Conservation (phyloP, 2,329 filamentous ascomycete genomes). For the Colletotrichum theobromicola region DNA sequence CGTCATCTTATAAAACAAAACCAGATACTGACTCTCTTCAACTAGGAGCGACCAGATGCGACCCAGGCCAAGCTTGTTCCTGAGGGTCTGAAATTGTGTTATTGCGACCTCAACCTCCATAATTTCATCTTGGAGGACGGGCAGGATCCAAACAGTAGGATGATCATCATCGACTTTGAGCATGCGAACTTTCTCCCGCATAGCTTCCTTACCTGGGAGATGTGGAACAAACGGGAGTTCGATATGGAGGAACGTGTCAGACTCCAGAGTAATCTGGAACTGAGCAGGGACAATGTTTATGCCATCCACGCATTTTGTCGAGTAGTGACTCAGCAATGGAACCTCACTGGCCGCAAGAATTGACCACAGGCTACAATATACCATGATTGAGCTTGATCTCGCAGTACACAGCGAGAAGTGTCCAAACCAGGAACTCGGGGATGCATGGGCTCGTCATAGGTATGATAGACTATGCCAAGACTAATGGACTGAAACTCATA, state of each 20-base stretch:
- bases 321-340: background rate
- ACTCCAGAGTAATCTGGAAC: background rate
- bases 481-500: no score
- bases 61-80: background rate
- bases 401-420: no score
- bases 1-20: accelerated
- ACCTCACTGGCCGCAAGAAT: background rate
- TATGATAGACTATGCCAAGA: no score
- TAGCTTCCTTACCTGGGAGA: background rate
- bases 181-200: background rate
- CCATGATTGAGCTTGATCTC: background rate
- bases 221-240: background rate
- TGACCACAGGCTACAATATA: background rate
- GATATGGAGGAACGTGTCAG: background rate
- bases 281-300: background rate
- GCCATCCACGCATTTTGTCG: background rate
- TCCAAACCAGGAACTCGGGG: no score
- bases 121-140: background rate
- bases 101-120: background rate
- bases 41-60: background rate
- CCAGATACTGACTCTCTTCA: background rate
- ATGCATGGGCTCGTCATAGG: no score
- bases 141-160: background rate
- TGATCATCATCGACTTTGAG: background rate
- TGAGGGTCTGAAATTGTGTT: background rate